A percentile compares a stretch with the other conserved stretches of the same genome.
Evolutionary conservation across 495 filamentous ascomycete genomes (phyloP).

Genomic region (Pseudomonodictys pantanalensis): DNA sequence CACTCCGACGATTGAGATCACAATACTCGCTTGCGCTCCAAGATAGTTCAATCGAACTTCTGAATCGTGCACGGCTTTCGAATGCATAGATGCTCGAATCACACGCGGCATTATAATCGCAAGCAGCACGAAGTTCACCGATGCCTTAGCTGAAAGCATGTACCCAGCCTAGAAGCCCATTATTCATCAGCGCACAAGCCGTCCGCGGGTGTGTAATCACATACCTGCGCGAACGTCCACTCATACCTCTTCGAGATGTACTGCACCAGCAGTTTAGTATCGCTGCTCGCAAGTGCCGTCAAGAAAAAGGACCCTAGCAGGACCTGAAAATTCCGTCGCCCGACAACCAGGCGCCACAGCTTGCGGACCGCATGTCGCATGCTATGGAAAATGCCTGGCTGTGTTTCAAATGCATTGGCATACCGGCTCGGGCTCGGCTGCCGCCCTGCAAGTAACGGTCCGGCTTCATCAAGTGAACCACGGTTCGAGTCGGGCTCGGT

Average conservation of each 20-base stretch:
- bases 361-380: constrained; percentile 8
- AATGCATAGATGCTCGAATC: constrained; percentile 18
- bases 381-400: not conserved
- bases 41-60: constrained; percentile 26
- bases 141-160: constrained; percentile 32
- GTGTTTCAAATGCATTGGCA: constrained; percentile 21
- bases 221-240: constrained; percentile 32
- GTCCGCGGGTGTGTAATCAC: too few species aligned
- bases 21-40: constrained; percentile 24
- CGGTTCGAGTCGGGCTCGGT: not conserved
- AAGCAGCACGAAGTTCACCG: constrained; percentile 26
- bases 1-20: constrained; percentile 26
- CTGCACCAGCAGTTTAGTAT: constrained; percentile 31
- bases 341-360: constrained; percentile 8
- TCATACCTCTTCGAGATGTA: constrained; percentile 35
- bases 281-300: constrained; percentile 29
- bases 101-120: constrained; percentile 26
- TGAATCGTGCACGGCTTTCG: constrained; percentile 22
- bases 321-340: constrained; percentile 30
- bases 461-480: not conserved
- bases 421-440: constrained; percentile 13
- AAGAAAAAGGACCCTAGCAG: constrained; percentile 30
- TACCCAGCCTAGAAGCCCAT: constrained; percentile 26
- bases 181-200: not conserved
- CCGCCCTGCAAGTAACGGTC: constrained; percentile 12